Base-by-base conservation (phyloP, 2,329 filamentous ascomycete genomes). In the Hymenoscyphus salicellus region DNA sequence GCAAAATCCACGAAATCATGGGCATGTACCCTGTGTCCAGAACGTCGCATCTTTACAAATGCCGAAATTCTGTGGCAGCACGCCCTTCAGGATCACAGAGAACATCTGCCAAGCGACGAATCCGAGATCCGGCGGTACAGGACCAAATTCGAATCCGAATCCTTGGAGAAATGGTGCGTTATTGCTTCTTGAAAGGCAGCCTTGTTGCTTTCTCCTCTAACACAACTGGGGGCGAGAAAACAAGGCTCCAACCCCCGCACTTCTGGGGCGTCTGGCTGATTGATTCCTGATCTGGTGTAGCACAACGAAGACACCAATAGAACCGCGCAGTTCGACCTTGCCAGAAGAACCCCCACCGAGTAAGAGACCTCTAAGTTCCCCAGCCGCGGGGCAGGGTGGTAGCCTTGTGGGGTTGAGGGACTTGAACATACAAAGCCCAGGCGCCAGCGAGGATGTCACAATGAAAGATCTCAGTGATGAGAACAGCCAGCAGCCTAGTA, bases 381-480 rank as follows among this genome's bases (percentile, higher is more conserved):
- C 65, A 1, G 62, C 62, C 1, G 11, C 60, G 65, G n/a, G 60
- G 61, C 5, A 58, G 64, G 38, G 68, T 64, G 20, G 26, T 1
- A 63, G 64, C n/a, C 32, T 72, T 7, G 70, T 68, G 0, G 66
- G 61, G 5, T 46, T 73, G 11, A 65, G 64, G 4, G 63, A 67
- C 5, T 55, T 74, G 11, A 70, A 72, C 16, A 60, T 74, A 3
- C 59, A 28, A 5, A 67, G 66, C 14, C 62, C 68, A 28, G 56
- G 55, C 28, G 59, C 62, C 6, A 63, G 63, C 17, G 65, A 68
- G 2, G 70, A 73, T 63, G 64, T 66, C 7, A 20, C 56, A 1
- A 72, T 74, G 71, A 26, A 63, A 17, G 67, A 73, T 60, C 2
- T 60, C 16, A 63, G 55, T 7, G 68, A 70, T n/a, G 66, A 69